Evolutionary conservation across 345 rosid species (phyloP).

Genomic region (Eutrema japonicum): DNA sequence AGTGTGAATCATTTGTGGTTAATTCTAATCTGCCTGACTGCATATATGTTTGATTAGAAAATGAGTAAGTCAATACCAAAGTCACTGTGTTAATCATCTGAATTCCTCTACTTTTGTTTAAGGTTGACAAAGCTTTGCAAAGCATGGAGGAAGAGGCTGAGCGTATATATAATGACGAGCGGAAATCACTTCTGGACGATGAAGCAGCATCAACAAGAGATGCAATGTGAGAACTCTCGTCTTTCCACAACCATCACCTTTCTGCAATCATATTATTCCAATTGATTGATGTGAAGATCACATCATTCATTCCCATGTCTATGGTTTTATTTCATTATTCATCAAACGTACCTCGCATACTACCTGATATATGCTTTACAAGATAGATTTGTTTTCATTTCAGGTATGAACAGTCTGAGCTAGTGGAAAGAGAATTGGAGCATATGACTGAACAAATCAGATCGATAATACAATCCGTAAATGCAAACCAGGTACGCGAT

Average conservation of each 20-base stretch:
- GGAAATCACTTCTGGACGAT: constrained; percentile 75
- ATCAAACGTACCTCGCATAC: background rate
- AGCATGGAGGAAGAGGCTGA: constrained; percentile 97
- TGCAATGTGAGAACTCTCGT: constrained; percentile 75
- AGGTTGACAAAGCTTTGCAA: constrained; percentile 92
- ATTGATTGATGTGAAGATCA: background rate
- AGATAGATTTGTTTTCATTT: constrained; percentile 30
- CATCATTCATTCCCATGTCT: background rate
- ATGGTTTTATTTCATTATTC: constrained; percentile 3
- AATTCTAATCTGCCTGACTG: background rate
- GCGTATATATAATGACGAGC: constrained; percentile 87
- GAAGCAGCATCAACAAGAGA: constrained; percentile 98
- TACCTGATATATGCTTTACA: constrained; percentile 11
- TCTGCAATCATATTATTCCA: constrained; percentile 4
- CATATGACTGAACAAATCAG: constrained; percentile 91
- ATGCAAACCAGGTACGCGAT: constrained; percentile 68
- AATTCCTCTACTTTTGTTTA: constrained; percentile 5
- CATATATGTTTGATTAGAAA: background rate
- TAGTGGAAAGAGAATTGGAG: constrained; percentile 89
- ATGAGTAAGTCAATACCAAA: background rate
- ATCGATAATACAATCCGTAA: constrained; percentile 80
- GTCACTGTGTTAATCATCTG: constrained; percentile 2
- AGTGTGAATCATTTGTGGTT: constrained; percentile 1
- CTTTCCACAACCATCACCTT: constrained; percentile 8
- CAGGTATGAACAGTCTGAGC: constrained; percentile 95